Conservation (phyloP, 257 asterid species). For the Petrea volubilis region DNA sequence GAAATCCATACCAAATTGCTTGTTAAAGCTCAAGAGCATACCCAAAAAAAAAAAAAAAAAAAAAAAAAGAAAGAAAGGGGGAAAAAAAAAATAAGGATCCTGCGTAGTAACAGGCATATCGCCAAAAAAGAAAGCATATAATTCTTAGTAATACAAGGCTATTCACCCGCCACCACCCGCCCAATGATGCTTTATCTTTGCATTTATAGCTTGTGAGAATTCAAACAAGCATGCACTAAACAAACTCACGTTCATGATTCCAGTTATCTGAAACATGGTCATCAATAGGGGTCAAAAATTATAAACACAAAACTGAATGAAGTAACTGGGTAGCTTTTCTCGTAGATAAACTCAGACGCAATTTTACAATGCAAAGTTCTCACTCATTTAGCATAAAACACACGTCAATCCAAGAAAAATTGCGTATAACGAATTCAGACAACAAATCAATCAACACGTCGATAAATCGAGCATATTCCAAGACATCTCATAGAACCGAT, state of each 20-base stretch:
- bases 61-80: too few species aligned
- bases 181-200: neutral
- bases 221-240: neutral
- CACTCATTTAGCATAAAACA: neutral
- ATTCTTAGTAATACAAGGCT: conserved; percentile 6
- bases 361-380: neutral
- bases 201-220: neutral
- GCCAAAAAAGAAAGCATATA: too few species aligned
- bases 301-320: neutral
- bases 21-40: neutral
- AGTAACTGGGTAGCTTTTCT: neutral
- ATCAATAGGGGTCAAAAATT: neutral
- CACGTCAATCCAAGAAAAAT: neutral
- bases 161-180: neutral
- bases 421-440: neutral
- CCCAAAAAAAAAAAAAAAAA: neutral
- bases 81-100: neutral
- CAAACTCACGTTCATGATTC: neutral
- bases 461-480: neutral
- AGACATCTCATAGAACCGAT: neutral
- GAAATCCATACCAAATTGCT: neutral
- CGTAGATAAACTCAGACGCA: neutral
- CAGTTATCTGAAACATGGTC: neutral
- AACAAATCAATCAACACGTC: neutral
- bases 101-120: neutral